phyloP scores from a whole-genome alignment of 345 rosid genomes.

The Eutrema japonicum region DNA sequence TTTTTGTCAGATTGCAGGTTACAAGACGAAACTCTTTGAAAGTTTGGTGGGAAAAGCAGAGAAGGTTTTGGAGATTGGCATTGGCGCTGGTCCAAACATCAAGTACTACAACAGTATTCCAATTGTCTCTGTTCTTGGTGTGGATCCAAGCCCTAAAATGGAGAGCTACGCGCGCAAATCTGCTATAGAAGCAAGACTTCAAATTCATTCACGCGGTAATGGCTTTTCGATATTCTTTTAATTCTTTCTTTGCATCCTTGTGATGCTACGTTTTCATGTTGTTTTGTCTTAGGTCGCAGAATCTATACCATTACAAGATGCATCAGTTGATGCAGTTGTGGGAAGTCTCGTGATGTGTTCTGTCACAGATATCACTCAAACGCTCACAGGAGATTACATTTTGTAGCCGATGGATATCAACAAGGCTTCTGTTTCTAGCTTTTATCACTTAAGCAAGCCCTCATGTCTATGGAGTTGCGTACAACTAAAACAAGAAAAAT shows the following conservation, averaged over 20 bases:
- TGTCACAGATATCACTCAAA: conserved; percentile 59
- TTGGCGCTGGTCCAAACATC: conserved; percentile 83
- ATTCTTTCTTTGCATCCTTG: not conserved
- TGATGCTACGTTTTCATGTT: conserved; percentile 3
- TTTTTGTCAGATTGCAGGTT: conserved; percentile 56
- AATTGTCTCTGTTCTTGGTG: conserved; percentile 59
- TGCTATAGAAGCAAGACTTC: conserved; percentile 63
- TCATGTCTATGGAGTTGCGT: conserved; percentile 73
- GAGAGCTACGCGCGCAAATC: conserved; percentile 65
- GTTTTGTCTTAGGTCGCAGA: conserved; percentile 62
- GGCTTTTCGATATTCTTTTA: not conserved
- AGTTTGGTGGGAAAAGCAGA: conserved; percentile 62
- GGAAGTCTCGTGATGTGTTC: conserved; percentile 88
- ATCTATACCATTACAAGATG: conserved; percentile 67
- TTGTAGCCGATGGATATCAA: conserved; percentile 60
- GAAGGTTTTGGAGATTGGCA: conserved; percentile 75
- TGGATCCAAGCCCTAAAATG: conserved; percentile 79
- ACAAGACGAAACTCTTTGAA: conserved; percentile 59
- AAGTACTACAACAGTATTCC: conserved; percentile 56
- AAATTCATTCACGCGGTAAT: conserved; percentile 66
- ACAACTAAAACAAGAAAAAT: conserved; percentile 38
- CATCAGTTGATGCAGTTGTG: conserved; percentile 78
- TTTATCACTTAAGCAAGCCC: conserved; percentile 50
- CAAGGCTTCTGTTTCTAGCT: conserved; percentile 46
- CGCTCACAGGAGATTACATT: conserved; percentile 65